A percentile compares a stretch with the other conserved stretches of the same genome.
These are phyloP conservation scores for Chrysoporthe cubensis DNA, from an alignment of 2,329 filamentous ascomycete genomes.

Conservation along the genomic window DNA sequence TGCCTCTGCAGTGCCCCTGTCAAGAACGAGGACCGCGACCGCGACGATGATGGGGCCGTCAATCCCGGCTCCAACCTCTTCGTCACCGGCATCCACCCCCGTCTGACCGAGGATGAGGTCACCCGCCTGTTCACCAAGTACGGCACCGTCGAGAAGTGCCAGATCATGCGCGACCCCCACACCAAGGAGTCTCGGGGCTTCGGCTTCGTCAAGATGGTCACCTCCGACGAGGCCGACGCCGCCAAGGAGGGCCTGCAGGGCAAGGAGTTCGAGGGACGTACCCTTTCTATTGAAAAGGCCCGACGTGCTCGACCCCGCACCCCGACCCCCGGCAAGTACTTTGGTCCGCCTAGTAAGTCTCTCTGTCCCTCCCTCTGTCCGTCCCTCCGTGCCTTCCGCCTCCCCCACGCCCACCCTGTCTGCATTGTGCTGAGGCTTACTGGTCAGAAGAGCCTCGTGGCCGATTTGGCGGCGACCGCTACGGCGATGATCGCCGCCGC, in stretches of 20 bases:
- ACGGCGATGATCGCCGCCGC: constrained; percentile 65
- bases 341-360: constrained; percentile 88
- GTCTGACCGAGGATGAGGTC: constrained; percentile 86
- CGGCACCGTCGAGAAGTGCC: constrained; percentile 97
- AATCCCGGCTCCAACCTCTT: constrained; percentile 99
- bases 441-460: constrained; percentile 56
- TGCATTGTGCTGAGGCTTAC: constrained; percentile 26
- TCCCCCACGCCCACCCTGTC: constrained; percentile 48
- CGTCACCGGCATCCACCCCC: constrained; percentile 96
- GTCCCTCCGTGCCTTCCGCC: too few species aligned
- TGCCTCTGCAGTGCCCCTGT: constrained; percentile 41
- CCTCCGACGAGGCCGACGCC: constrained; percentile 91
- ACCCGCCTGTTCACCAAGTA: constrained; percentile 98
- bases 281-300: constrained; percentile 97
- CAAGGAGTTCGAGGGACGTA: constrained; percentile 92
- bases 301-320: constrained; percentile 93
- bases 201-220: constrained; percentile 99
- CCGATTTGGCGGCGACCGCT: constrained; percentile 57
- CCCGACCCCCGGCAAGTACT: constrained; percentile 98
- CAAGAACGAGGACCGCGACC: constrained; percentile 54
- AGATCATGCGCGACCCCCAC: constrained; percentile 99
- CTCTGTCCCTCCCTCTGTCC: constrained; percentile 28
- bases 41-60: constrained; percentile 67
- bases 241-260: constrained; percentile 96
- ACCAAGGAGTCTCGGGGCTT: constrained; percentile 98